Conservation (phyloP, 2,329 filamentous ascomycete genomes). For the Fusarium hainanense region DNA sequence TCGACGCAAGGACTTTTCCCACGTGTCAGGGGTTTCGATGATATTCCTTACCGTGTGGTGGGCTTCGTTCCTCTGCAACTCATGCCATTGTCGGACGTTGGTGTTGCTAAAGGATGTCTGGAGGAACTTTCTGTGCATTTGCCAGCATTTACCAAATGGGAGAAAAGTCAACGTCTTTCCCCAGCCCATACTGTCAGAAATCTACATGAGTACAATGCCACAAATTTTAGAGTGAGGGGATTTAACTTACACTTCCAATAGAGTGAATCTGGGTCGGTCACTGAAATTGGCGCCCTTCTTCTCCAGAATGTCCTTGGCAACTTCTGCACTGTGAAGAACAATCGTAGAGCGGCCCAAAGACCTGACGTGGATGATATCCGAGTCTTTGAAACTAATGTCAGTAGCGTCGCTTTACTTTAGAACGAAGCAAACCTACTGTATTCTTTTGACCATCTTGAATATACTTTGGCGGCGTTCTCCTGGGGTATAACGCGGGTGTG, state of each 20-base stretch:
- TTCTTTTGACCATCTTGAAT: conserved; percentile 44
- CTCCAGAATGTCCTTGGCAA: conserved; percentile 57
- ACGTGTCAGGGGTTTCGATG: conserved; percentile 33
- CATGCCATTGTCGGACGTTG: conserved; percentile 46
- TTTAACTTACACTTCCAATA: conserved; percentile 49
- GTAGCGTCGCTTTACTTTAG: neutral
- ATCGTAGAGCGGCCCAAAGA: conserved; percentile 48
- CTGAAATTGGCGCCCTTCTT: conserved; percentile 57
- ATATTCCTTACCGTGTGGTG: conserved; percentile 38
- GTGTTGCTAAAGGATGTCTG: conserved; percentile 56
- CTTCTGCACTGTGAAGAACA: conserved; percentile 44
- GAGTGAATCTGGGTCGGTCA: conserved; percentile 57
- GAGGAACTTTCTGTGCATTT: conserved; percentile 56
- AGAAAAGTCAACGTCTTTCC: conserved; percentile 59
- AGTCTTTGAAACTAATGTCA: conserved; percentile 31
- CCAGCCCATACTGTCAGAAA: conserved; percentile 56
- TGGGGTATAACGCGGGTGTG: conserved; percentile 46
- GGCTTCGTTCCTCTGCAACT: conserved; percentile 42
- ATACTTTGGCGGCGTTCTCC: conserved; percentile 43
- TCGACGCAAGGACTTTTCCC: conserved; percentile 45
- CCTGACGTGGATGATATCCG: conserved; percentile 49
- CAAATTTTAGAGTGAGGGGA: neutral
- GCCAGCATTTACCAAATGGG: conserved; percentile 55
- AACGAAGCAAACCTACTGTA: conserved; percentile 37
- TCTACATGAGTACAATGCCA: neutral